These are phyloP conservation scores for Ophiostoma sp. DNA, from an alignment of 2,329 filamentous ascomycete species.

Conservation along the genomic window DNA sequence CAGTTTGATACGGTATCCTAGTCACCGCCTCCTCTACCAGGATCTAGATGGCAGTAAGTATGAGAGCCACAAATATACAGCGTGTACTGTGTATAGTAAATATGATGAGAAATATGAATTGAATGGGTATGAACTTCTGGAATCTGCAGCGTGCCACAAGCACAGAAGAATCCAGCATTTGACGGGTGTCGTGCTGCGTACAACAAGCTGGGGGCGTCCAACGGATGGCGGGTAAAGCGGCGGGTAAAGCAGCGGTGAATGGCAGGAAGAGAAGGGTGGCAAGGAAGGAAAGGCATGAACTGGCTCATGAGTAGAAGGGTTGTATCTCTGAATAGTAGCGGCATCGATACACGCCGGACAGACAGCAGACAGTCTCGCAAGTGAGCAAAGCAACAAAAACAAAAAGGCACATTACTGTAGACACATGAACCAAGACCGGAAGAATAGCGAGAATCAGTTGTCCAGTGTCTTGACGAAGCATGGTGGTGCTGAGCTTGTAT, in stretches of 20 bases:
- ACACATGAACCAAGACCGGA: no score
- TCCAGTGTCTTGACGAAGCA: no score
- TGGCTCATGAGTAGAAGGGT: no score
- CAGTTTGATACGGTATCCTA: not conserved
- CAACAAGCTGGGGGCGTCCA: slow-evolving; percentile 11
- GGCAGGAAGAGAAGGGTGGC: not conserved
- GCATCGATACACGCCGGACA: not conserved
- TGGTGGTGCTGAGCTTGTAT: no score
- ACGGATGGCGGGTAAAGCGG: not conserved
- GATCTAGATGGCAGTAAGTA: no score
- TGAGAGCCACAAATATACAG: no score
- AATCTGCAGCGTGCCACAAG: not conserved
- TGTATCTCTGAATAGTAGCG: no score
- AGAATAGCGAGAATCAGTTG: no score
- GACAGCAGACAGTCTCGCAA: not conserved
- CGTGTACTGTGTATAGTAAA: no score
- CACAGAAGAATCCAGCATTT: slow-evolving; percentile 11
- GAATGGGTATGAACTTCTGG: not conserved
- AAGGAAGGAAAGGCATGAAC: no score
- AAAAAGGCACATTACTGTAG: no score
- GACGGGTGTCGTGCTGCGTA: slow-evolving; percentile 21
- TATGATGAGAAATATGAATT: not conserved
- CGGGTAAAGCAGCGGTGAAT: not conserved
- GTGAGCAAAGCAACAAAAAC: no score
- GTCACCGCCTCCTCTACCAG: slow-evolving; percentile 1